Conservation (phyloP, 768 basidiomycete species). For the Boletus sensibilis region DNA sequence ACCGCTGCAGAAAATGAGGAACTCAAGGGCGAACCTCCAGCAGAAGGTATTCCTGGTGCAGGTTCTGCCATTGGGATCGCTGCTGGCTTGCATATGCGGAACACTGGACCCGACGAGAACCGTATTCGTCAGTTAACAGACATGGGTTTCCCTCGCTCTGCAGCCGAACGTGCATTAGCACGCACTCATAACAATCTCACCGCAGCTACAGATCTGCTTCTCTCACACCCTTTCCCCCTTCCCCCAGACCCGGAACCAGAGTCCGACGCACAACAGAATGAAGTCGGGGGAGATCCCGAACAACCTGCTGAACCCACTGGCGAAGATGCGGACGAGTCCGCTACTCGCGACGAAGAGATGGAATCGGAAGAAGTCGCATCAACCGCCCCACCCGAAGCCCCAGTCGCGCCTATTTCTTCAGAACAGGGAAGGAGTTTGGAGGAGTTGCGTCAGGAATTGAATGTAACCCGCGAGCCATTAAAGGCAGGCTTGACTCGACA, state of each 20-base stretch:
- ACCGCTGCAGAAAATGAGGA: slow-evolving; percentile 82
- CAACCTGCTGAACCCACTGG: slow-evolving; percentile 32
- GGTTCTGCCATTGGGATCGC: slow-evolving; percentile 33
- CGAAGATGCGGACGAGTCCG: slow-evolving; percentile 24
- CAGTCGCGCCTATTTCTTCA: slow-evolving; percentile 10
- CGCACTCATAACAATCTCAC: slow-evolving; percentile 88
- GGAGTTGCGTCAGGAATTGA: slow-evolving; percentile 64
- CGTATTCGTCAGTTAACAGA: slow-evolving; percentile 83
- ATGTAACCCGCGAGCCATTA: slow-evolving; percentile 62
- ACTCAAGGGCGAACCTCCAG: slow-evolving; percentile 44
- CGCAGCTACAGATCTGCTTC: slow-evolving; percentile 83
- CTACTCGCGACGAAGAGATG: slow-evolving; percentile 30
- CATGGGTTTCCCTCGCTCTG: slow-evolving; percentile 95
- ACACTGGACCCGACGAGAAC: slow-evolving; percentile 65
- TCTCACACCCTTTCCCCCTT: slow-evolving; percentile 78
- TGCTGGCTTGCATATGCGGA: slow-evolving; percentile 34
- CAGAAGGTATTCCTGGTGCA: slow-evolving; percentile 35
- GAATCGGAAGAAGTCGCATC: slow-evolving; percentile 22
- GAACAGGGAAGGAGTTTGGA: slow-evolving; percentile 48
- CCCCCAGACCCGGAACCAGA: slow-evolving; percentile 58
- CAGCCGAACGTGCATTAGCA: slow-evolving; percentile 78
- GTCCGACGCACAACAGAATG: slow-evolving; percentile 18
- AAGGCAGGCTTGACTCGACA: slow-evolving; percentile 63
- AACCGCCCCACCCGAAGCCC: slow-evolving; percentile 16
- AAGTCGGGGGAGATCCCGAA: slow-evolving; percentile 15